Conservation (phyloP, 2,329 filamentous ascomycete species). For the Monosporascus sp. region DNA sequence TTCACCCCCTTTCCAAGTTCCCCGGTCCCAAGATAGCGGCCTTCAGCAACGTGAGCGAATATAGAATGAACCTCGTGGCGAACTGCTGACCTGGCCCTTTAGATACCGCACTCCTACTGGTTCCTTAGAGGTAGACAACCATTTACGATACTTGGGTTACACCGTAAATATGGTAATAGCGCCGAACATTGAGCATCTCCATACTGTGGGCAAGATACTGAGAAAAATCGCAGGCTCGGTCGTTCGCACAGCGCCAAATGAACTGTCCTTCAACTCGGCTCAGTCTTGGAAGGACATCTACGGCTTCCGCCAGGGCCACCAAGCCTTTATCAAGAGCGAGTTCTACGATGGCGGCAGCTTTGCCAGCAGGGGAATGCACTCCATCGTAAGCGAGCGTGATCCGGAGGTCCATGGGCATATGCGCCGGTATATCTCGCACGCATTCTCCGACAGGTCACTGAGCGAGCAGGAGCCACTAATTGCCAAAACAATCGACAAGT, state of each 20-base stretch:
- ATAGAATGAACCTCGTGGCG: too few species aligned
- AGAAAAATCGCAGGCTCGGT: too few species aligned
- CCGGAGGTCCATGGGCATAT: conserved; percentile 8
- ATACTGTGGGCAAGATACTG: too few species aligned
- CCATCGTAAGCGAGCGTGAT: conserved; percentile 10
- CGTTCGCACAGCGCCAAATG: conserved; percentile 29
- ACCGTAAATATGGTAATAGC: too few species aligned
- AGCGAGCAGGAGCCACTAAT: conserved; percentile 13
- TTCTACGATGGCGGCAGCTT: conserved; percentile 12
- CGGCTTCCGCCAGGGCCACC: conserved; percentile 10
- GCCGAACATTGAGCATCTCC: too few species aligned
- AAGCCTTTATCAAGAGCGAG: conserved; percentile 11
- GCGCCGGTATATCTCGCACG: conserved; percentile 9
- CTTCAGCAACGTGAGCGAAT: too few species aligned
- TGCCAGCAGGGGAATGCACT: conserved; percentile 2
- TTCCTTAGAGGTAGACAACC: too few species aligned
- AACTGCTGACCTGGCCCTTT: too few species aligned
- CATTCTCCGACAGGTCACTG: conserved; percentile 9
- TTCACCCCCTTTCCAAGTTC: too few species aligned
- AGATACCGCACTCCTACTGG: too few species aligned
- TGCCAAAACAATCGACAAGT: conserved; percentile 7
- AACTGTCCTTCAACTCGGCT: conserved; percentile 28
- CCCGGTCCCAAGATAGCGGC: too few species aligned
- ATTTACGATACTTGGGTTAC: too few species aligned
- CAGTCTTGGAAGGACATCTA: conserved; percentile 31